These are phyloP conservation scores for Rauvolfia tetraphylla DNA, from an alignment of 257 asterid genomes.

Conservation along the genomic window DNA sequence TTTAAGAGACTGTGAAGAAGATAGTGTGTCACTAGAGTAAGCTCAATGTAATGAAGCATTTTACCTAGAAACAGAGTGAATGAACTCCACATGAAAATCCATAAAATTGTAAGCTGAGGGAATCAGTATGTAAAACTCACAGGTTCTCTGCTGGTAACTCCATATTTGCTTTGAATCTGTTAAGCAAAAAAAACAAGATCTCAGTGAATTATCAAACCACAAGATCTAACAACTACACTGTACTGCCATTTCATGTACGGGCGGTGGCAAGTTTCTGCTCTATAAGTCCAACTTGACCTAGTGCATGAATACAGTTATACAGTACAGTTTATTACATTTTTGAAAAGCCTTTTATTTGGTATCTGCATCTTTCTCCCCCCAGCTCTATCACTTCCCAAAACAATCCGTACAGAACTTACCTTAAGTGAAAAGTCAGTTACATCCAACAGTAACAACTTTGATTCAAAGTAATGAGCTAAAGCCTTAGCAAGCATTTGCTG, in stretches of 20 bases:
- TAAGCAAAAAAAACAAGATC: constrained; percentile 18
- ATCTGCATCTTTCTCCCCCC: not conserved
- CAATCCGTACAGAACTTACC: constrained; percentile 32
- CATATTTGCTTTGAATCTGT: constrained; percentile 83
- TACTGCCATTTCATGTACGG: too few relatives aligned
- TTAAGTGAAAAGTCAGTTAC: constrained; percentile 62
- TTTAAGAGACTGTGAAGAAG: constrained; percentile 46
- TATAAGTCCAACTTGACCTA: not conserved
- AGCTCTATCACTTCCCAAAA: not conserved
- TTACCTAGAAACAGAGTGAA: not conserved
- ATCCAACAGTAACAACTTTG: constrained; percentile 66
- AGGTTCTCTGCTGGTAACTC: constrained; percentile 42
- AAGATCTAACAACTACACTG: not conserved
- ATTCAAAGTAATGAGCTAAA: constrained; percentile 66
- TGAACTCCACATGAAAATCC: not conserved
- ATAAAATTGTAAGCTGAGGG: not conserved
- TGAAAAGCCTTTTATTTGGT: not conserved
- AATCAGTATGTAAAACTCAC: constrained; percentile 38
- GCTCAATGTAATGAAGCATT: not conserved
- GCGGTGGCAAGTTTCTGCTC: not conserved
- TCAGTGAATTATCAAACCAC: constrained; percentile 14
- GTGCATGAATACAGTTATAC: not conserved
- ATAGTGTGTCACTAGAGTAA: constrained; percentile 16
- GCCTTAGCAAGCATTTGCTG: constrained; percentile 87
- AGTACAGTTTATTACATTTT: not conserved